Evolutionary conservation across 2,329 filamentous ascomycete genomes (phyloP), one percentile per base, ranked within the genome.

Genomic region (Colletotrichum sp.): DNA sequence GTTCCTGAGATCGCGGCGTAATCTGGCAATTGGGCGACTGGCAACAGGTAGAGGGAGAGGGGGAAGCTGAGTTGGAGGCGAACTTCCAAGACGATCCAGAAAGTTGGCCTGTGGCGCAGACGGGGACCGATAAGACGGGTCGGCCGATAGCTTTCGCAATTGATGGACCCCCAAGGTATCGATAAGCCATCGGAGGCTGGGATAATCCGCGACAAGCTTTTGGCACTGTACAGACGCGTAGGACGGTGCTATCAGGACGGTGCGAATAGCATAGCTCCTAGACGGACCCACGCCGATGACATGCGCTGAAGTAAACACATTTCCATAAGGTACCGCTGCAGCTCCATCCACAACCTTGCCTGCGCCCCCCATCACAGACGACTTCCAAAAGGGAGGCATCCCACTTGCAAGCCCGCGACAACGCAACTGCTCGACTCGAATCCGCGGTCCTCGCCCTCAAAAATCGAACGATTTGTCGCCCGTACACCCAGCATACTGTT

Each of bases 301-400:
- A 78, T 73, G 39, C 57, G 29, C 73, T 55, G 77, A 78, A 77
- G 76, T 78, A 82, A 82, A 82, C 81, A 82, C 81, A 79, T 82
- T 77, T 81, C 81, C 78, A 77, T 66, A 80, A 70, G 32, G 36
- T 36, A n/a, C 44, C 19, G 44, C 44, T 25, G 44, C 64, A 76
- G 73, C 63, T 75, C 57, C 69, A 57, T 68, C 69, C 27, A 30
- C 65, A 68, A 61, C 22, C 44, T 68, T 76, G 69, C 59, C 77
- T 30, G 49, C 64, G 67, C n/a, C n/a, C 64, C 57, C 55, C 71
- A 62, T 62, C 65, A 74, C 73, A 59, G 55, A 66, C 75, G 71
- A 75, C 75, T 29, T 70, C 61, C 64, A 64, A 77, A 76, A 69
- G 62, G 66, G 55, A 75, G 66, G 52, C 57, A 75, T 70, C 69